Evolutionary conservation across 352 stramenopile genomes (phyloP).

Genomic region (Phytophthora europaea): DNA sequence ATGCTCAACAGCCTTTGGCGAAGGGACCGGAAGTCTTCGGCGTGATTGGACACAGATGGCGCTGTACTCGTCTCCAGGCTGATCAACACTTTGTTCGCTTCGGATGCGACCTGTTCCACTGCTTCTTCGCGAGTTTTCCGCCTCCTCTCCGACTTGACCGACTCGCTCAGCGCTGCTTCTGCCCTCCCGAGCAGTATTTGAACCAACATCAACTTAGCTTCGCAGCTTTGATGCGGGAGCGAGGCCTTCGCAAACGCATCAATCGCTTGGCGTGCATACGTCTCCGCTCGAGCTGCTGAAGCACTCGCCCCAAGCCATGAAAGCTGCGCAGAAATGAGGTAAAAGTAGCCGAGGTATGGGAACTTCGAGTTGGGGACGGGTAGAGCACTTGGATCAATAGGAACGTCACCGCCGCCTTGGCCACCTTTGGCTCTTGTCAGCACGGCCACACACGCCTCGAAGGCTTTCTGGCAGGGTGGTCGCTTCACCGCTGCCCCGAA

Average conservation of each 20-base stretch:
- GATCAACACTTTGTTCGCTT: slow-evolving; percentile 1
- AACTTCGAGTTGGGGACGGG: slow-evolving; percentile 48
- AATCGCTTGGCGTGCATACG: slow-evolving; percentile 29
- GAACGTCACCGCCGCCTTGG: slow-evolving; percentile 28
- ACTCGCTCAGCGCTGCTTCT: slow-evolving; percentile 24
- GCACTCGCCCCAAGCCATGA: slow-evolving; percentile 2
- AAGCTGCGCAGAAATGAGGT: slow-evolving; percentile 41
- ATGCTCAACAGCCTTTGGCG: slow-evolving; percentile 6
- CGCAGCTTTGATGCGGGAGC: slow-evolving; percentile 21
- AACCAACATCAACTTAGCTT: slow-evolving; percentile 39
- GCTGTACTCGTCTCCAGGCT: slow-evolving; percentile 1
- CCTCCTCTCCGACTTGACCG: slow-evolving; percentile 22
- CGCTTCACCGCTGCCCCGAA: slow-evolving; percentile 33
- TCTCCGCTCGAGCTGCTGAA: slow-evolving; percentile 1
- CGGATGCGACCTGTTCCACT: background rate
- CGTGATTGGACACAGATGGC: slow-evolving; percentile 25
- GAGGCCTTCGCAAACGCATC: slow-evolving; percentile 21
- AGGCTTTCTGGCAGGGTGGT: slow-evolving; percentile 45
- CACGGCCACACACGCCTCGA: slow-evolving; percentile 44
- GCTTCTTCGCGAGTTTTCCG: slow-evolving; percentile 20
- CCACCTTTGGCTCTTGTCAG: slow-evolving; percentile 37
- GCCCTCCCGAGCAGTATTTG: slow-evolving; percentile 33
- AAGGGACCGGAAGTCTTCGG: slow-evolving; percentile 12
- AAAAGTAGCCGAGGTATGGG: slow-evolving; percentile 38
- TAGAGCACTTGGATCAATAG: slow-evolving; percentile 30